Percentiles rank a stretch among this genome's conserved stretches.
Evolutionary conservation across 2,329 filamentous ascomycete genomes (phyloP).

Genomic region (Aspergillus flavus): DNA sequence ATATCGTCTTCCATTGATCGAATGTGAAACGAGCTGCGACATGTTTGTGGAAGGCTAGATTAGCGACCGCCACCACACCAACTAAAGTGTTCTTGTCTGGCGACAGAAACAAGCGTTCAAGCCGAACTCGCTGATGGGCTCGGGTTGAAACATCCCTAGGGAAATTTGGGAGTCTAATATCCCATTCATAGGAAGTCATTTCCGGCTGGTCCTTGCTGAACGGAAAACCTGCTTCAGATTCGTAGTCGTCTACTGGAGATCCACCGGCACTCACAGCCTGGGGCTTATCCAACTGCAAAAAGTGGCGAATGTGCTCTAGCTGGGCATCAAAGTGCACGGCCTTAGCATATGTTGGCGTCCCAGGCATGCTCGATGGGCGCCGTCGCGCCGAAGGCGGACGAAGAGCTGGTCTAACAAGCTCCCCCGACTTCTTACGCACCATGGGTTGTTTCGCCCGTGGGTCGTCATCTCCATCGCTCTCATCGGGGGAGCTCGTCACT

Average conservation of each 20-base stretch:
- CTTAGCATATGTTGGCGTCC: conserved; percentile 93
- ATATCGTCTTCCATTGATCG: conserved; percentile 98
- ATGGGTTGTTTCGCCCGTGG: conserved; percentile 78
- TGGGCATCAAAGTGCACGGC: conserved; percentile 98
- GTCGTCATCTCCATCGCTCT: conserved; percentile 62
- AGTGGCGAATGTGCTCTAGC: conserved; percentile 93
- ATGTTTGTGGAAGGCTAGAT: conserved; percentile 84
- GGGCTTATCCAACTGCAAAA: conserved; percentile 88
- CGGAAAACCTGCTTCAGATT: conserved; percentile 86
- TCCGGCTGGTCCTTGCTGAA: conserved; percentile 63
- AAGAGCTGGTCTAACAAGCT: conserved; percentile 89
- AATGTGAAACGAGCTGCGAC: conserved; percentile 94
- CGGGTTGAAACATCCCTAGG: conserved; percentile 67
- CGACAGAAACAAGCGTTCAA: conserved; percentile 87
- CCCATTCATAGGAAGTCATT: conserved; percentile 73
- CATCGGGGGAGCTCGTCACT: conserved; percentile 47
- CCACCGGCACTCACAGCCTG: conserved; percentile 95
- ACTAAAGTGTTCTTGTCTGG: conserved; percentile 83
- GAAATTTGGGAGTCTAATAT: conserved; percentile 83
- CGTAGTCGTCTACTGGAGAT: conserved; percentile 85
- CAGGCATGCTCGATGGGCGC: conserved; percentile 93
- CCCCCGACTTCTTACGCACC: conserved; percentile 97
- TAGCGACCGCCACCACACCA: conserved; percentile 81
- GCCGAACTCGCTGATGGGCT: conserved; percentile 64
- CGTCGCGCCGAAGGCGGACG: conserved; percentile 72